A percentile compares a stretch with the other conserved stretches of the same genome.
Conservation (phyloP, 805 yeast species). For the Diddensiella santjacobensis region DNA sequence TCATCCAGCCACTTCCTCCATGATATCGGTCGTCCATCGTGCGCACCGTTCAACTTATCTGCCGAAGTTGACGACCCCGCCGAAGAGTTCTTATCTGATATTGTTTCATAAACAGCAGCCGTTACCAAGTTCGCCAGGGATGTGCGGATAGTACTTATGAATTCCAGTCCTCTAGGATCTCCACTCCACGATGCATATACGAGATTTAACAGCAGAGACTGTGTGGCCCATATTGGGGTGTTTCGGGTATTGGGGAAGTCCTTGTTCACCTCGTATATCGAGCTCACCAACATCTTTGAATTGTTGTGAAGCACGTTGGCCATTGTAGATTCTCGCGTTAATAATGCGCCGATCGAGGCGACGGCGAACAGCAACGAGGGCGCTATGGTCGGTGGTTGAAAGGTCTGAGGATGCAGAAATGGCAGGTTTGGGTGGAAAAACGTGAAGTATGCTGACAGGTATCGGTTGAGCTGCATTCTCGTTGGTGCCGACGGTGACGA, state of each 20-base stretch:
- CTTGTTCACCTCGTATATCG: constrained; percentile 26
- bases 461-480: constrained; percentile 29
- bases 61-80: neutral
- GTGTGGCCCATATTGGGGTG: constrained; percentile 31
- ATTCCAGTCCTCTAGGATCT: constrained; percentile 32
- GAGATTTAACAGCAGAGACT: constrained; percentile 28
- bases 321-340: constrained; percentile 27
- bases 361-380: constrained; percentile 33
- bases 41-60: constrained; percentile 1
- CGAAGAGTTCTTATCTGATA: neutral
- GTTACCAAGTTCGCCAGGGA: constrained; percentile 17
- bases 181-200: constrained; percentile 32
- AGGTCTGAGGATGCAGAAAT: constrained; percentile 33
- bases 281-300: constrained; percentile 27
- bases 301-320: constrained; percentile 29
- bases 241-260: constrained; percentile 26
- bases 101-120: neutral
- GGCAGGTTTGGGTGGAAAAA: constrained; percentile 34
- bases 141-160: constrained; percentile 26
- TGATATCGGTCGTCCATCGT: constrained; percentile 1
- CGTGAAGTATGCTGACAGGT: constrained; percentile 31
- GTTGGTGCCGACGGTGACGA: constrained; percentile 18
- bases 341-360: constrained; percentile 34
- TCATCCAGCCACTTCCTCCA: constrained; percentile 31
- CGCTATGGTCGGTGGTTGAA: constrained; percentile 29